A percentile compares a stretch with the other conserved stretches of the same genome.
phyloP scores from a whole-genome alignment of 768 basidiomycete genomes.

The Mycena floridula region DNA sequence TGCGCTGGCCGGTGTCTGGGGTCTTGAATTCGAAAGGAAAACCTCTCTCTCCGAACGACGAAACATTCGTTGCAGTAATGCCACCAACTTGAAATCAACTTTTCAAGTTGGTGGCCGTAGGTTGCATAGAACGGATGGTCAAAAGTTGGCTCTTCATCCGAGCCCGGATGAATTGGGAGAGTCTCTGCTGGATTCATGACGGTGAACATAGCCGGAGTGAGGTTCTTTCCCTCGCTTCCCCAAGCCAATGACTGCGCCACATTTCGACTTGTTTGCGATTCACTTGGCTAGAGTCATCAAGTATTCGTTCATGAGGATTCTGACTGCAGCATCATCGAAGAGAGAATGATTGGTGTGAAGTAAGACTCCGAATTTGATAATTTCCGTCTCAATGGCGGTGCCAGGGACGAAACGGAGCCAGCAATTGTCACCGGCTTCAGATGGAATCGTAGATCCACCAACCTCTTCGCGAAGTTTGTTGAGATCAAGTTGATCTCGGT shows the following conservation, averaged over 20 bases:
- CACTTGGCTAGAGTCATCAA: conserved; percentile 8
- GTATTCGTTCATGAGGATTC: conserved; percentile 12
- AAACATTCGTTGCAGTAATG: background rate
- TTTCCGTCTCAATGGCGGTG: background rate
- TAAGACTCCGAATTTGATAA: conserved; percentile 12
- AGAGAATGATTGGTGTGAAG: conserved; percentile 16
- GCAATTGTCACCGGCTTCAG: conserved; percentile 13
- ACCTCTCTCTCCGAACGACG: background rate
- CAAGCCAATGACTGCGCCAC: conserved; percentile 1
- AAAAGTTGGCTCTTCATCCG: conserved; percentile 10
- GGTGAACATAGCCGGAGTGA: conserved; percentile 12
- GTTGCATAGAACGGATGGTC: conserved; percentile 9
- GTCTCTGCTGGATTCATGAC: conserved; percentile 10
- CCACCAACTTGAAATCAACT: no score
- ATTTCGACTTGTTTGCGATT: background rate
- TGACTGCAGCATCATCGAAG: conserved; percentile 18
- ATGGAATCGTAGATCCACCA: conserved; percentile 10
- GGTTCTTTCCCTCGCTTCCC: conserved; percentile 15
- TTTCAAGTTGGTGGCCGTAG: no score
- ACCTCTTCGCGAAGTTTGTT: conserved; percentile 11
- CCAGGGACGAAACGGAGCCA: conserved; percentile 15
- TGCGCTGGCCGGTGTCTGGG: background rate
- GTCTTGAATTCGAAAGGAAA: background rate
- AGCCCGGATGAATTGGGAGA: conserved; percentile 7
- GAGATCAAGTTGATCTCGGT: conserved; percentile 9